Percentiles rank a stretch among this genome's conserved stretches.
These are phyloP conservation scores for Daldinia caldariorum DNA, from an alignment of 495 filamentous ascomycete genomes.

Conservation along the genomic window DNA sequence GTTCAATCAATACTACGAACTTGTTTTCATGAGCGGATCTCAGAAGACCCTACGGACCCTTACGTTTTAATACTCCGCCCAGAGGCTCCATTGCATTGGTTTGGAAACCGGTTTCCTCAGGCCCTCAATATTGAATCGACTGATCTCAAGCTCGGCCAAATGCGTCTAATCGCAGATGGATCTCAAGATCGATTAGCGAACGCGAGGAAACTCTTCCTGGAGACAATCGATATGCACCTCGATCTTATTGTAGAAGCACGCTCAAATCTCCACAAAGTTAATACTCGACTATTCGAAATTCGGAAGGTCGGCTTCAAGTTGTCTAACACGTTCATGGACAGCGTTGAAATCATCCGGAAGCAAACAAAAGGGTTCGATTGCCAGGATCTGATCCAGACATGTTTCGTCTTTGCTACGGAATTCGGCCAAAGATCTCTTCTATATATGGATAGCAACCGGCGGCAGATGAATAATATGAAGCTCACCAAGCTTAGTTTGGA, in stretches of 20 bases:
- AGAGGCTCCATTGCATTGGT: constrained; percentile 81
- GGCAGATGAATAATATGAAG: constrained; percentile 95
- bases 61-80: constrained; percentile 88
- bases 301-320: constrained; percentile 95
- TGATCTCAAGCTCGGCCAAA: constrained; percentile 85
- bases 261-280: constrained; percentile 92
- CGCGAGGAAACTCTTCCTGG: constrained; percentile 78
- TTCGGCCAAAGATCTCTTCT: constrained; percentile 93
- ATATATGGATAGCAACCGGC: constrained; percentile 92
- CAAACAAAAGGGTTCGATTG: constrained; percentile 88
- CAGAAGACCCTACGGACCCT: constrained; percentile 76
- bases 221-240: constrained; percentile 79
- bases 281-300: constrained; percentile 90
- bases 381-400: constrained; percentile 97
- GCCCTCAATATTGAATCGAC: constrained; percentile 79
- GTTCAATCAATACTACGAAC: constrained; percentile 88
- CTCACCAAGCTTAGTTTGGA: constrained; percentile 92
- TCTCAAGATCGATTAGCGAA: constrained; percentile 80
- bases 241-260: constrained; percentile 90
- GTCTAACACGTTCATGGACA: constrained; percentile 99
- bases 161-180: constrained; percentile 90
- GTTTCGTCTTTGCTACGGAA: constrained; percentile 97
- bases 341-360: constrained; percentile 87
- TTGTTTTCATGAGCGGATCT: constrained; percentile 81
- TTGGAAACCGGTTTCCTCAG: constrained; percentile 76